Evolutionary conservation across 768 basidiomycete species (phyloP).

Genomic region (Coprinopsis strossmayeri): DNA sequence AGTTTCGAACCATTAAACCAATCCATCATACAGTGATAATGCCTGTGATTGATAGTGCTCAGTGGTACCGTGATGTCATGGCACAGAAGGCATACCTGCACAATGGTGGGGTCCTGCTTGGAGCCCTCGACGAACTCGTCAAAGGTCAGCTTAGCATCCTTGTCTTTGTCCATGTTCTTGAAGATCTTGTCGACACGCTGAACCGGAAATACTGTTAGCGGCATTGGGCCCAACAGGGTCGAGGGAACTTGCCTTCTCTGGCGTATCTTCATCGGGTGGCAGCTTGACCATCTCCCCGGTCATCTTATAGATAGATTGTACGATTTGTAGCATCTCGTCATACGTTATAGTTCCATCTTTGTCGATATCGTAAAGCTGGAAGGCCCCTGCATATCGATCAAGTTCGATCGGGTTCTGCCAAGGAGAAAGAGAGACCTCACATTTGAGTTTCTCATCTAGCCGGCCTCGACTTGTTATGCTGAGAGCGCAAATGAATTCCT

Average conservation of each 20-base stretch:
- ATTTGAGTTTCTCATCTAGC: slow-evolving; percentile 97
- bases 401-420: slow-evolving; percentile 1
- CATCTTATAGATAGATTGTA: slow-evolving; percentile 99
- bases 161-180: slow-evolving; percentile 93
- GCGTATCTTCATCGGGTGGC: slow-evolving; percentile 98
- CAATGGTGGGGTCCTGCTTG: slow-evolving; percentile 98
- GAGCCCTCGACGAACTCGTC: slow-evolving; percentile 98
- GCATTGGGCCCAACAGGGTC: slow-evolving; percentile 4
- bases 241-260: slow-evolving; percentile 72
- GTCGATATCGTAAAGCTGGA: slow-evolving; percentile 98
- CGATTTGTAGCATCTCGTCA: slow-evolving; percentile 98
- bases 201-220: slow-evolving; percentile 12
- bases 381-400: slow-evolving; percentile 72
- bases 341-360: slow-evolving; percentile 98
- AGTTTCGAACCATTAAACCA: too few species aligned
- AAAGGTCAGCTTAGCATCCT: slow-evolving; percentile 88
- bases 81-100: slow-evolving; percentile 56
- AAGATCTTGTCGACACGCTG: slow-evolving; percentile 99
- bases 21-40: slow-evolving; percentile 88
- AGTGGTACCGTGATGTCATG: slow-evolving; percentile 10
- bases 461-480: slow-evolving; percentile 90
- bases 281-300: slow-evolving; percentile 99
- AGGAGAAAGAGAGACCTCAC: slow-evolving; percentile 39
- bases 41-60: slow-evolving; percentile 44
- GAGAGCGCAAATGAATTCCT: slow-evolving; percentile 97